A percentile compares a stretch with the other conserved stretches of the same genome.
Conservation (phyloP, 176 grass and related monocot species). For the Elymus sibiricus region DNA sequence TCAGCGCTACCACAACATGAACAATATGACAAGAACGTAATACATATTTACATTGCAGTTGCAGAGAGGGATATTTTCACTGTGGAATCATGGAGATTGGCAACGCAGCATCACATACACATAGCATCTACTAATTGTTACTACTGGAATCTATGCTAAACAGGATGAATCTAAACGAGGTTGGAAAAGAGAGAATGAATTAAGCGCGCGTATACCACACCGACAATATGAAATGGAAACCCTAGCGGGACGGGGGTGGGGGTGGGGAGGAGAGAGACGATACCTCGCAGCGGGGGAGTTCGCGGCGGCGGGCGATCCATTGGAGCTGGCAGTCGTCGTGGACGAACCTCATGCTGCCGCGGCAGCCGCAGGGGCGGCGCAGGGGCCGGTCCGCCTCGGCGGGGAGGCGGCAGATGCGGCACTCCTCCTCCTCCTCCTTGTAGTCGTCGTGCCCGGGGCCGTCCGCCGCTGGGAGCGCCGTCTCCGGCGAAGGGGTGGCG, state of each 20-base stretch:
- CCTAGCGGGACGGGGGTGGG: not conserved
- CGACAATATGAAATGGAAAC: not conserved
- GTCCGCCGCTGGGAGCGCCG: not conserved
- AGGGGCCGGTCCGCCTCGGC: too few species aligned
- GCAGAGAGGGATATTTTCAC: too few species aligned
- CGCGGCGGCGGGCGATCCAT: too few species aligned
- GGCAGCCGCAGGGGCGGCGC: too few species aligned
- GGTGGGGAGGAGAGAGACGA: not conserved
- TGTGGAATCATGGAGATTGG: not conserved
- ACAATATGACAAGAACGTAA: not conserved
- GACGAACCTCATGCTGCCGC: too few species aligned
- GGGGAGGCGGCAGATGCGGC: too few species aligned
- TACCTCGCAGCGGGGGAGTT: too few species aligned
- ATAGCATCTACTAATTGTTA: not conserved
- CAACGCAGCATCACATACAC: not conserved
- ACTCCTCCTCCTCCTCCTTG: too few species aligned
- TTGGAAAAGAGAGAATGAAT: too few species aligned
- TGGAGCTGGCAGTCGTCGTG: too few species aligned
- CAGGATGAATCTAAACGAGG: not conserved
- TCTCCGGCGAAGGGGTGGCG: not conserved
- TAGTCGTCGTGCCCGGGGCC: not conserved
- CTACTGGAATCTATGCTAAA: not conserved
- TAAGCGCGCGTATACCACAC: not conserved
- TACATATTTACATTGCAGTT: too few species aligned
- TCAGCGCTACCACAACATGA: not conserved